Evolutionary conservation across 1,284 basidiomycete species (phyloP).

Genomic region (Trichosporon sp.): DNA sequence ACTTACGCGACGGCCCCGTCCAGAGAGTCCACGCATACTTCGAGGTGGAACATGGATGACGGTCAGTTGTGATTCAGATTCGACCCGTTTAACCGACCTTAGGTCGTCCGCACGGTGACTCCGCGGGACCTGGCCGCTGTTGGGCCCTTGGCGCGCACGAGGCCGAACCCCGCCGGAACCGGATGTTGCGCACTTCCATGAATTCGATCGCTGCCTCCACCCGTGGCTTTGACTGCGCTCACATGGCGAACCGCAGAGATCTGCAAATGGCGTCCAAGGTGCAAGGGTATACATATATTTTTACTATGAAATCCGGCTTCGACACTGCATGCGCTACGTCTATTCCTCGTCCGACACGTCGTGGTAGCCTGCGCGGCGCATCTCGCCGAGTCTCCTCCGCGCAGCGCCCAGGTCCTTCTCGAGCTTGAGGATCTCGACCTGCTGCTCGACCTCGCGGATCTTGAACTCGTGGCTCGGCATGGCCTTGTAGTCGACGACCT

Average conservation of each 20-base stretch:
- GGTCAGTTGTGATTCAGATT: slow-evolving; percentile 5
- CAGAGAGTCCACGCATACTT: slow-evolving; percentile 78
- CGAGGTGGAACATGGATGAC: slow-evolving; percentile 58
- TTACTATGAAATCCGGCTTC: neutral
- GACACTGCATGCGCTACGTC: slow-evolving; percentile 9
- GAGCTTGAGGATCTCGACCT: slow-evolving; percentile 93
- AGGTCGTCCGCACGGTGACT: slow-evolving; percentile 7
- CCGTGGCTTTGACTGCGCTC: no score
- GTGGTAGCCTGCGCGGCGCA: slow-evolving; percentile 79
- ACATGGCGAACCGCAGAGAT: no score
- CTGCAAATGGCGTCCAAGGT: neutral
- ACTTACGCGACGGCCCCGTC: slow-evolving; percentile 62
- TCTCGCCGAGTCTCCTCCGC: slow-evolving; percentile 78
- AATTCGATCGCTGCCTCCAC: neutral
- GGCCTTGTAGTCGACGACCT: slow-evolving; percentile 82
- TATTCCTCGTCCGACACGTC: slow-evolving; percentile 45
- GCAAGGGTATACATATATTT: slow-evolving; percentile 19
- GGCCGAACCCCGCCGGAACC: neutral
- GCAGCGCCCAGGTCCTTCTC: slow-evolving; percentile 94
- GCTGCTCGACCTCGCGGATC: slow-evolving; percentile 96
- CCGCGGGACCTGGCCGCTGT: neutral
- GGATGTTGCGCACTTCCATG: neutral
- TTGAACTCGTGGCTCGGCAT: slow-evolving; percentile 98
- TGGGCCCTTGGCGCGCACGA: neutral
- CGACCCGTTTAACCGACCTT: slow-evolving; percentile 13